Conservation (phyloP, 2,329 filamentous ascomycete species). For the Xylaria sp. region DNA sequence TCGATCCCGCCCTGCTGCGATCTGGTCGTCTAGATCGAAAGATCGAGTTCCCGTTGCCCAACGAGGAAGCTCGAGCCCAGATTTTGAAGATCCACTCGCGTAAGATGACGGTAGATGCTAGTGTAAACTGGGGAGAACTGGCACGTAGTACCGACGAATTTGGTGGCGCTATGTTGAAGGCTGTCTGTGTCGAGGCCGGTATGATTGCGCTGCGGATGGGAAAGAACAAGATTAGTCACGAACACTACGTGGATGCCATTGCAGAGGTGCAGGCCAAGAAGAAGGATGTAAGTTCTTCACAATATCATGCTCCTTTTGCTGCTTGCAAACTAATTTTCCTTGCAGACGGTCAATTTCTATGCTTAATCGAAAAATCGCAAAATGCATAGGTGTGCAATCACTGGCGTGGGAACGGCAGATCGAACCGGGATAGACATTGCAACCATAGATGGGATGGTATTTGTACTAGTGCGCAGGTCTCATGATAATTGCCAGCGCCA, state of each 20-base stretch:
- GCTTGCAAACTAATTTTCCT: slow-evolving; percentile 41
- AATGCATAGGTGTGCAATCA: slow-evolving; percentile 3
- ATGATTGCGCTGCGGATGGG: slow-evolving; percentile 98
- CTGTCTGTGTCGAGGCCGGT: slow-evolving; percentile 97
- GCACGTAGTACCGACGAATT: slow-evolving; percentile 98
- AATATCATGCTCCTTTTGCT: background rate
- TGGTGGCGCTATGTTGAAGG: slow-evolving; percentile 96
- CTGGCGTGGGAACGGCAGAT: slow-evolving; percentile 24
- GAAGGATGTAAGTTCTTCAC: slow-evolving; percentile 74
- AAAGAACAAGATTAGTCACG: slow-evolving; percentile 95
- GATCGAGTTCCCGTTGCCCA: slow-evolving; percentile 97
- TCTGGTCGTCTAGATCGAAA: slow-evolving; percentile 94
- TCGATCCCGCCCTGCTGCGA: slow-evolving; percentile 89
- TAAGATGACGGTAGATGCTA: slow-evolving; percentile 96
- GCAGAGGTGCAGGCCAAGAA: slow-evolving; percentile 95
- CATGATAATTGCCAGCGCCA: slow-evolving; percentile 6
- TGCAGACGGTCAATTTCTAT: slow-evolving; percentile 64
- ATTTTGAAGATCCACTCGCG: slow-evolving; percentile 97
- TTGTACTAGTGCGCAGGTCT: slow-evolving; percentile 43
- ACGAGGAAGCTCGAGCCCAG: slow-evolving; percentile 96
- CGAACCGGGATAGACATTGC: slow-evolving; percentile 37
- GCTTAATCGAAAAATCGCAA: slow-evolving; percentile 45
- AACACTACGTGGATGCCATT: slow-evolving; percentile 99
- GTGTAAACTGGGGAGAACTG: slow-evolving; percentile 95
- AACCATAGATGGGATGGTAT: slow-evolving; percentile 39